Conservation (phyloP, 2,329 filamentous ascomycete genomes). For the Akanthomyces lecanii region DNA sequence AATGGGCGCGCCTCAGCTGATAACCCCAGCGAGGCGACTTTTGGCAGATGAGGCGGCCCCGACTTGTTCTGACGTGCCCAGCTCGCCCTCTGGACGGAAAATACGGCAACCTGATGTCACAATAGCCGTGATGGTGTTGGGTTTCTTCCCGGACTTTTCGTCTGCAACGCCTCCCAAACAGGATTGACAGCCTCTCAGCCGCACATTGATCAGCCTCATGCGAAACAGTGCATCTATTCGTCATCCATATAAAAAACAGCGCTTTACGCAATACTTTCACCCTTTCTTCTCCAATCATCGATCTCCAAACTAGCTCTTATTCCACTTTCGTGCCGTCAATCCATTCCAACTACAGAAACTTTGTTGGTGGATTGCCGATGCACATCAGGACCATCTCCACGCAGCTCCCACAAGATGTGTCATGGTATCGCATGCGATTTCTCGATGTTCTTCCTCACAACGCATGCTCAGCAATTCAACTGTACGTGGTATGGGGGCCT, state of each 20-base stretch:
- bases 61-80: background rate
- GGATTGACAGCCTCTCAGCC: background rate
- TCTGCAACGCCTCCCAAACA: background rate
- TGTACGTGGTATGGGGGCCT: too few species aligned
- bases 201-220: background rate
- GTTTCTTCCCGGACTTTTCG: background rate
- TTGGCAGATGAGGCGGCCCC: background rate
- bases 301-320: background rate
- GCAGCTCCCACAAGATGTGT: background rate
- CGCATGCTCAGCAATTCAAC: background rate
- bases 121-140: background rate
- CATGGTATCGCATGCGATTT: background rate
- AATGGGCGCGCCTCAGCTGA: background rate
- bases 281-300: background rate
- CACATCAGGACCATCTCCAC: background rate
- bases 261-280: background rate
- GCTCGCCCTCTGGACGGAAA: background rate
- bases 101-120: background rate
- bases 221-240: background rate
- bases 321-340: background rate
- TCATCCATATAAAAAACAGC: background rate
- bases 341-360: background rate
- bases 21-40: background rate
- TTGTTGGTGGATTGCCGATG: background rate
- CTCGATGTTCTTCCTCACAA: background rate